Evolutionary conservation across 2,329 filamentous ascomycete species (phyloP).

Genomic region (Cryphonectria carpinicola): DNA sequence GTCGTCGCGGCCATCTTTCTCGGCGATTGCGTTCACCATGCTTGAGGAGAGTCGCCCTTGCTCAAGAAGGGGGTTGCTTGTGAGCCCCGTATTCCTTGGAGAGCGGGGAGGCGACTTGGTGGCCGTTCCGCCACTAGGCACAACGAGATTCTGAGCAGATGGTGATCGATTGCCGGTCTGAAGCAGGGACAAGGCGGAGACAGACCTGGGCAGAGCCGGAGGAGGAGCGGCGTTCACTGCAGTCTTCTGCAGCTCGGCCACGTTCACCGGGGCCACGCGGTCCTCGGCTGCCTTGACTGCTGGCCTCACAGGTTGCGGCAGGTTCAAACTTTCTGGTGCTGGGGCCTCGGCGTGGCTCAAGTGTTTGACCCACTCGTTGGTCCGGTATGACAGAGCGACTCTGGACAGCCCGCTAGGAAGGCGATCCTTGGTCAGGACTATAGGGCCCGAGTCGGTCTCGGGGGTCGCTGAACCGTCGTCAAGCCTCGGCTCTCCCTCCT

Average conservation of each 20-base stretch:
- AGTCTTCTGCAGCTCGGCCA: constrained; percentile 69
- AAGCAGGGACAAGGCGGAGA: constrained; percentile 34
- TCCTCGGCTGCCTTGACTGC: constrained; percentile 50
- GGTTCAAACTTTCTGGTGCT: constrained; percentile 62
- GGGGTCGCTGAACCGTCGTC: constrained; percentile 48
- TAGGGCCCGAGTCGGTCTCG: constrained; percentile 44
- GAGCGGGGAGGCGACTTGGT: constrained; percentile 3
- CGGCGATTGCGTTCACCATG: constrained; percentile 42
- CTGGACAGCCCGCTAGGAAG: constrained; percentile 75
- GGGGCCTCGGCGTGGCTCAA: constrained; percentile 77
- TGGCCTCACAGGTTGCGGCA: constrained; percentile 33
- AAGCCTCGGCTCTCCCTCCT: constrained; percentile 34
- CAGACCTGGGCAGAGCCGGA: constrained; percentile 39
- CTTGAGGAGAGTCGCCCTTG: constrained; percentile 2
- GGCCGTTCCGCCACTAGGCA: constrained; percentile 3
- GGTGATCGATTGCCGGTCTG: constrained; percentile 26
- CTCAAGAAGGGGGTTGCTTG: not conserved
- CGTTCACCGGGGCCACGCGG: constrained; percentile 61
- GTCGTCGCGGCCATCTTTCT: constrained; percentile 42
- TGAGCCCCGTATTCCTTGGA: not conserved
- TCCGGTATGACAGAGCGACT: constrained; percentile 81
- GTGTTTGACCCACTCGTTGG: constrained; percentile 96
- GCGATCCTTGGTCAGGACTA: constrained; percentile 60
- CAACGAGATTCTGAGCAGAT: constrained; percentile 15
- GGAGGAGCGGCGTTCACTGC: constrained; percentile 54